Conservation (phyloP, 768 basidiomycete species). For the Gelatoporia subvermispora region DNA sequence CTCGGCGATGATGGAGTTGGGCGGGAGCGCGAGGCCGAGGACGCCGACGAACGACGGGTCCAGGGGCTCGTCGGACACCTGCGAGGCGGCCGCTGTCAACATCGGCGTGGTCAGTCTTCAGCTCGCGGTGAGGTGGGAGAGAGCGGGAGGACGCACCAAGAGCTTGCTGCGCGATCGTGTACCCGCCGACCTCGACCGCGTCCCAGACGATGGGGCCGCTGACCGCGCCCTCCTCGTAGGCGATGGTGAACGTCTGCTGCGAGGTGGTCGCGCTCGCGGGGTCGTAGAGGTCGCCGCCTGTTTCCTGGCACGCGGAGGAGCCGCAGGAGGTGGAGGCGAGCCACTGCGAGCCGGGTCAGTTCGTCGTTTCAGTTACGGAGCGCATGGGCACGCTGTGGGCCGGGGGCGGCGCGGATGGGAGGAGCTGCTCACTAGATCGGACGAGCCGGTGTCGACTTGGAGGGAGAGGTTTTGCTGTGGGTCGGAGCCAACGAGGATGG, state of each 20-base stretch:
- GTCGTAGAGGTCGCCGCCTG: constrained; percentile 50
- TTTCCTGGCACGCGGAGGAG: constrained; percentile 44
- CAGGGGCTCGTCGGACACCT: constrained; percentile 54
- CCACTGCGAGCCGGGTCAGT: constrained; percentile 45
- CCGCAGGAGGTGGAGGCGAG: constrained; percentile 64
- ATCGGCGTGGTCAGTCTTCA: neutral
- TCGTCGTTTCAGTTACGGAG: neutral
- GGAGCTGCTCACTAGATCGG: constrained; percentile 62
- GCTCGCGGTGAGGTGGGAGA: neutral
- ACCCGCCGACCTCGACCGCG: constrained; percentile 54
- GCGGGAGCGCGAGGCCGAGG: constrained; percentile 71
- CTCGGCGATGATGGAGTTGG: constrained; percentile 60
- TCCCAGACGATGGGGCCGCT: constrained; percentile 71
- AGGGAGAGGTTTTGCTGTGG: constrained; percentile 47
- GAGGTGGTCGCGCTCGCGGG: constrained; percentile 44
- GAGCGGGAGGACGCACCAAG: constrained; percentile 43
- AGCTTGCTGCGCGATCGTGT: constrained; percentile 61
- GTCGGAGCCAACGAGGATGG: constrained; percentile 46
- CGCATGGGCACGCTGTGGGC: constrained; percentile 1
- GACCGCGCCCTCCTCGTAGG: constrained; percentile 56
- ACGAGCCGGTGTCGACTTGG: constrained; percentile 80
- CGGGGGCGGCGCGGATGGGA: too few relatives aligned
- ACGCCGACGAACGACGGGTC: constrained; percentile 56
- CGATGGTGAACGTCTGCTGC: constrained; percentile 40
- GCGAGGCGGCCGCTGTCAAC: constrained; percentile 50